Evolutionary conservation across 2,329 filamentous ascomycete genomes (phyloP).

Genomic region (Nemania bipapillata): DNA sequence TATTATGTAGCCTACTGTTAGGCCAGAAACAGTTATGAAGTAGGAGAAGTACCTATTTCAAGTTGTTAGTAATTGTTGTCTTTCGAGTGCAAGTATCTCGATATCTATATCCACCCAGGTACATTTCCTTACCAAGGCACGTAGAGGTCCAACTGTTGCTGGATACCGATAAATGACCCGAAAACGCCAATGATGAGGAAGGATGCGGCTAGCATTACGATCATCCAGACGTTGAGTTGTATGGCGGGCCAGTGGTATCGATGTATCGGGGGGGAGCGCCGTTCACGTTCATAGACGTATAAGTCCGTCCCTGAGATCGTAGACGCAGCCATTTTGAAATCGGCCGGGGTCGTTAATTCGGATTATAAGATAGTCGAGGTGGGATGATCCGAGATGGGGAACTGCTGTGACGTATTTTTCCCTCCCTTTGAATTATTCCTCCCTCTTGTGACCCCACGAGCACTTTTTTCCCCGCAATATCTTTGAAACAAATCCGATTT

Average conservation of each 20-base stretch:
- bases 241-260: slow-evolving; percentile 76
- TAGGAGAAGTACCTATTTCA: slow-evolving; percentile 72
- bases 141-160: slow-evolving; percentile 64
- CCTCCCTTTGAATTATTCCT: neutral
- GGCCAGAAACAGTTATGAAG: slow-evolving; percentile 67
- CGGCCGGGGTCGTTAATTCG: neutral
- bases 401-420: neutral
- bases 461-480: neutral
- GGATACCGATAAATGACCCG: slow-evolving; percentile 67
- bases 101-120: neutral
- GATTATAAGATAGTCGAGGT: neutral
- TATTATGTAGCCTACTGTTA: slow-evolving; percentile 74
- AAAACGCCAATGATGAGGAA: slow-evolving; percentile 71
- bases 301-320: slow-evolving; percentile 55
- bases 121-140: slow-evolving; percentile 67
- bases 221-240: slow-evolving; percentile 74
- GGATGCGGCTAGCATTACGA: slow-evolving; percentile 71
- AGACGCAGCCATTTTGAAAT: slow-evolving; percentile 51
- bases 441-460: neutral
- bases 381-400: neutral
- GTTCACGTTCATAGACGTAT: slow-evolving; percentile 58
- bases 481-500: neutral
- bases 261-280: slow-evolving; percentile 60
- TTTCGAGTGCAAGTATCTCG: neutral
- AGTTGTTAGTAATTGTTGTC: neutral